A percentile compares a stretch with the other conserved stretches of the same genome.
These are phyloP conservation scores for Chrysoporthe cubensis DNA, from an alignment of 2,329 filamentous ascomycete species.

Conservation along the genomic window DNA sequence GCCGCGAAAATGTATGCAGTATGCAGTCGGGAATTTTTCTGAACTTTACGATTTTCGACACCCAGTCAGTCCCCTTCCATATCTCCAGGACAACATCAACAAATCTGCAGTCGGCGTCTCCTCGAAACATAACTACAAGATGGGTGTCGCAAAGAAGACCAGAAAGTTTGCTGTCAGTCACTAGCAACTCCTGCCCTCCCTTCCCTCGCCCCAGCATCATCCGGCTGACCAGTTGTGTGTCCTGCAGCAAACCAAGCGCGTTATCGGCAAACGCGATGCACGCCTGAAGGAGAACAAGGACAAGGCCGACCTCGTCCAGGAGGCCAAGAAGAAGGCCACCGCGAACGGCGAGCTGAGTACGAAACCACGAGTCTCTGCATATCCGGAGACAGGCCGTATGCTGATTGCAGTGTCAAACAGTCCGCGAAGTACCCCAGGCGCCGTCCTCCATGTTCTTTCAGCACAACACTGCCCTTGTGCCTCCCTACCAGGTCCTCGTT, in stretches of 20 bases:
- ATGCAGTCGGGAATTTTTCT: background rate
- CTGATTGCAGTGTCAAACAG: constrained; percentile 19
- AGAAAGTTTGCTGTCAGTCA: constrained; percentile 74
- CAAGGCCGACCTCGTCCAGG: constrained; percentile 63
- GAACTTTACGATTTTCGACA: background rate
- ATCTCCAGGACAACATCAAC: background rate
- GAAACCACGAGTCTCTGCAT: constrained; percentile 27
- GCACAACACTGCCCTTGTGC: constrained; percentile 83
- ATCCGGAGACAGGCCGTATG: constrained; percentile 10
- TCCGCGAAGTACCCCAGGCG: constrained; percentile 62
- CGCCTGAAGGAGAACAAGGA: constrained; percentile 80
- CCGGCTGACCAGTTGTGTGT: background rate
- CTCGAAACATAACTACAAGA: constrained; percentile 43
- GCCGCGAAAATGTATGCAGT: background rate
- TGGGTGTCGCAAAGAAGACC: constrained; percentile 89
- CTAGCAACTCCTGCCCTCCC: constrained; percentile 5
- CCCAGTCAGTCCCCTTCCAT: background rate
- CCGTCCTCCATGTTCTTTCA: constrained; percentile 86
- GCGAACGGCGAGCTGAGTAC: constrained; percentile 63
- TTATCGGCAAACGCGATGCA: constrained; percentile 81
- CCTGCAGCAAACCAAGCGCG: constrained; percentile 67
- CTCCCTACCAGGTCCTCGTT: constrained; percentile 78
- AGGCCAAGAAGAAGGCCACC: constrained; percentile 61
- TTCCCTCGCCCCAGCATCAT: background rate
- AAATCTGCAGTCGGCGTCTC: background rate